These are phyloP conservation scores for Poronia punctata DNA, from an alignment of 495 filamentous ascomycete genomes.

Conservation along the genomic window DNA sequence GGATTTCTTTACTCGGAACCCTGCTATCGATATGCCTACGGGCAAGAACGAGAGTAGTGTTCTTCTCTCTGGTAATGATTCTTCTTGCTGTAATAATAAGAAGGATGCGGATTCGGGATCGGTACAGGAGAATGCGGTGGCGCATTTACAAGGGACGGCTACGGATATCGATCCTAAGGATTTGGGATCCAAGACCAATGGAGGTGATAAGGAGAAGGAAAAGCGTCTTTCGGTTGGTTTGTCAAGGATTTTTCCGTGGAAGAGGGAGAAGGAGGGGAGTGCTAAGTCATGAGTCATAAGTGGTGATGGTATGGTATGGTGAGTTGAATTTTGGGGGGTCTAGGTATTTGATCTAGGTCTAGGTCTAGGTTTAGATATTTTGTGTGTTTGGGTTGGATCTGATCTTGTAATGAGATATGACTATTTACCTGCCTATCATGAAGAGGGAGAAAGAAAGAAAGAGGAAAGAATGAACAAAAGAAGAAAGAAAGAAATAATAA, in stretches of 20 bases:
- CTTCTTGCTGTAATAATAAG: background rate
- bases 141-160: slow-evolving; percentile 28
- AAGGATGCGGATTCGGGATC: slow-evolving; percentile 7
- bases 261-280: slow-evolving; percentile 14
- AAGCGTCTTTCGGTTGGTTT: slow-evolving; percentile 17
- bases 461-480: too few relatives aligned
- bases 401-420: too few relatives aligned
- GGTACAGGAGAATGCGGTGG: slow-evolving; percentile 17
- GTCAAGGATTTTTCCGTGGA: slow-evolving; percentile 21
- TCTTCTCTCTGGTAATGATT: slow-evolving; percentile 28
- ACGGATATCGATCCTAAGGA: slow-evolving; percentile 25
- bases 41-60: slow-evolving; percentile 47
- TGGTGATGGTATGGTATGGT: background rate
- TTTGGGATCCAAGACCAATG: slow-evolving; percentile 5
- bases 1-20: slow-evolving; percentile 50
- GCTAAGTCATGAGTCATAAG: background rate
- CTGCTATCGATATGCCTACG: slow-evolving; percentile 47
- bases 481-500: too few relatives aligned
- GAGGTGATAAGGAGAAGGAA: slow-evolving; percentile 6
- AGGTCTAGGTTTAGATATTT: too few relatives aligned
- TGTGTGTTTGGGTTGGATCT: too few relatives aligned
- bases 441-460: too few relatives aligned
- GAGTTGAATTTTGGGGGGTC: too few relatives aligned
- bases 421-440: too few relatives aligned
- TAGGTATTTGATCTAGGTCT: too few relatives aligned